Evolutionary conservation across 495 filamentous ascomycete species (phyloP), one percentile per base, ranked within the genome.

Genomic region (Penicillium cinerascens): DNA sequence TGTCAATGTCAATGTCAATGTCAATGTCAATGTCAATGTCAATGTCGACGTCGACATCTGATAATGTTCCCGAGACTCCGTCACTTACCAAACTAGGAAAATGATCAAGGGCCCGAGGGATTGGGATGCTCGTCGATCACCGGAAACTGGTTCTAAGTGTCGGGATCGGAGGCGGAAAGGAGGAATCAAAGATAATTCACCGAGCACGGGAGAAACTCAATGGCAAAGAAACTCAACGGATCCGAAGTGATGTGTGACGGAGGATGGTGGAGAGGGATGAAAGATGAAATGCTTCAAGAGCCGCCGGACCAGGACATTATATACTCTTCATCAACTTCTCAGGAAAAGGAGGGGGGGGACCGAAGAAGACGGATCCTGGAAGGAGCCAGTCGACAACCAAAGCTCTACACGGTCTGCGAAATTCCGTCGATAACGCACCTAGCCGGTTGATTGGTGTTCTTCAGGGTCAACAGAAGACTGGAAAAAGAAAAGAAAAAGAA

Each of bases 121-220:
- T 29, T 59, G 56, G 64, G 61, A 55, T 35, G 26, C n/a, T n/a
- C 40, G 63, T 56, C 54, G 63, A 66, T 66, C 63, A 55, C 49
- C 56, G 56, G 54, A 56, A 29, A 16, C 23, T n/a, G n/a, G n/a
- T n/a, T n/a, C 47, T 60, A 52, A 54, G 36, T 44, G 7, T 7
- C 4, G 17, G 22, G 40, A 56, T 29, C 45, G 47, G 43, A 17
- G n/a, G 16, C 10, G 15, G 17, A 20, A n/a, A 45, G 22, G 20
- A 22, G 29, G 7, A 23, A 39, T 16, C 2, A n/a, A 16, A 9
- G 9, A 18, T 23, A 27, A 21, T 26, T 21, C 22, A 11, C 23
- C 20, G 13, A n/a, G 44, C 16, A 18, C 35, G 13, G 13, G 45
- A 10, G 3, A 26, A 39, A 21, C 13, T 42, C 48, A 23, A 42